phyloP scores from a whole-genome alignment of 2,329 filamentous ascomycete species.

The Aureobasidium sp. region DNA sequence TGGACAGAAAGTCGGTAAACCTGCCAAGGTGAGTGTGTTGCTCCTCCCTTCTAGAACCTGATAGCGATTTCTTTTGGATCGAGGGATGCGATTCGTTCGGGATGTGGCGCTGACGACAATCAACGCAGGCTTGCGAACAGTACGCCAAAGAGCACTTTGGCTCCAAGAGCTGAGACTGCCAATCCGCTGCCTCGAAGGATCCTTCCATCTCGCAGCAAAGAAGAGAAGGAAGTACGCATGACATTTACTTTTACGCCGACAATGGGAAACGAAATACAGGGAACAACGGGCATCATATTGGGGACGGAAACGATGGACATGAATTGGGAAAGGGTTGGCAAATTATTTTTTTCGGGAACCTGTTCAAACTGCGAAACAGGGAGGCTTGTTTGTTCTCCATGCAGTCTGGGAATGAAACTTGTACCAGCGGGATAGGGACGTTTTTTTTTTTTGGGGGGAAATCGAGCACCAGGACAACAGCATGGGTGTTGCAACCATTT shows the following conservation, averaged over 20 bases:
- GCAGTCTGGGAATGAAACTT: neutral
- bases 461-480: neutral
- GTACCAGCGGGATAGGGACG: neutral
- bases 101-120: neutral
- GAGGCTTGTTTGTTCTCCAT: neutral
- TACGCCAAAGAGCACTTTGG: conserved; percentile 94
- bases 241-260: neutral
- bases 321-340: neutral
- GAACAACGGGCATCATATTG: neutral
- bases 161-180: conserved; percentile 36
- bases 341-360: neutral
- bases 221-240: neutral
- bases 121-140: conserved; percentile 67
- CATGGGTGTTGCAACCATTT: neutral
- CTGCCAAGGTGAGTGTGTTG: conserved; percentile 64
- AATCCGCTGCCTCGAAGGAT: neutral
- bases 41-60: neutral
- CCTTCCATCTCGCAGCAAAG: neutral
- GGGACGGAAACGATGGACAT: neutral
- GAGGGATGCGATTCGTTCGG: no score
- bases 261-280: neutral
- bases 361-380: neutral
- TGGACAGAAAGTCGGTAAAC: conserved; percentile 93
- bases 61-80: no score
- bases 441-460: neutral